Base-by-base conservation (phyloP, 352 stramenopile genomes). In the Globisporangium megalacanthum region DNA sequence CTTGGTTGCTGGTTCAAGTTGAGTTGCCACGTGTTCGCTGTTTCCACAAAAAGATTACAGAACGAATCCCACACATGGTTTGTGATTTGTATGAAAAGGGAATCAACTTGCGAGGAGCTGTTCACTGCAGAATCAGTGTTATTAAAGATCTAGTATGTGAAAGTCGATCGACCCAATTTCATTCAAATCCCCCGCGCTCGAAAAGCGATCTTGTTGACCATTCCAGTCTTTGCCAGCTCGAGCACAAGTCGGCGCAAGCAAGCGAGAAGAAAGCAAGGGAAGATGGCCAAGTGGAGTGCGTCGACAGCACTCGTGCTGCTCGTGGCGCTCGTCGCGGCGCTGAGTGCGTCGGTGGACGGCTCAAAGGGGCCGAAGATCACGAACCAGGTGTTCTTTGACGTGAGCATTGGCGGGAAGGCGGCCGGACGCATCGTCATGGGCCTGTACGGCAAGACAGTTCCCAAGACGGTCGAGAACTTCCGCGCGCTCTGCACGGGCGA, bases 311-410 rank as follows among this genome's bases (percentile, higher is more conserved):
- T 87, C 52, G 68, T 68, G 49, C 52, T 89, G 25, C 74, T 75
- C 59, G 66, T 74, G 25, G 58, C 72, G 62, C 56, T 62, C 56
- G 47, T 49, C 3, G 57, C 57, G 31, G 60, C 70, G 62, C 42
- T 62, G 37, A 20, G 45, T 6, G 57, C 57, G 42, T 62, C 65
- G 52, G 69, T 69, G 17, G 57, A 39, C 35, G 35, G 35, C 35
- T 39, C 64, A 33, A 82, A 82, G 61, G 65, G 64, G 17, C 84
- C 89, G 10, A 88, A 85, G 72, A 73, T 97, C 54, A 97, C 89
- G 33, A 74, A 86, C 62, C 94, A 97, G 62, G 91, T 98, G 17
- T 99, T 89, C 78, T 98, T 99, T 68, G 96, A 99, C 66, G 89
- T 99, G 61, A 83, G 79, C 60, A 98, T 99, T 62, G 94, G 89